Evolutionary conservation across 2,329 filamentous ascomycete genomes (phyloP), one percentile per base, ranked within the genome.

Genomic region (Fusarium mundagurra): DNA sequence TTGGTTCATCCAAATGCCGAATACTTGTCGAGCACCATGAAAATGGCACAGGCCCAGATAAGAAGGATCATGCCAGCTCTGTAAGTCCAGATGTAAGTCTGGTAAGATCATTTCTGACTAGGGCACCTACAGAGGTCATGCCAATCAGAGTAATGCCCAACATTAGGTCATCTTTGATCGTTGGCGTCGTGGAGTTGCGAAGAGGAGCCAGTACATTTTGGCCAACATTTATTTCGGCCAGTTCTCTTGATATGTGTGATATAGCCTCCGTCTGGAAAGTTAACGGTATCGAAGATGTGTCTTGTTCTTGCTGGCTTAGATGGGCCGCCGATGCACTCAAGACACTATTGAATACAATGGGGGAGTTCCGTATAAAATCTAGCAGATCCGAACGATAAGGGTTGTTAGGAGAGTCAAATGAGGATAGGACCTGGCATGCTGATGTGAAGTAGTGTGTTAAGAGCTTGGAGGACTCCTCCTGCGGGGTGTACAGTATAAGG

Each of bases 241-340:
- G 24, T 6, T 64, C 63, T 8, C 24, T 55, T 0, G 68, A 57
- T 6, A 76, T 61, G 5, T 61, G 31, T 0, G 73, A 76, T 9
- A 76, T 74, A 1, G 71, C 71, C 34, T 76, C 62, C 0, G 71
- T 76, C 29, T 72, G 73, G 12, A 76, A 76, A 3, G 17, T 20
- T 3, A 75, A 44, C 0, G 61, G 24, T 17, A 10, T 22, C 10
- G 3, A 63, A 11, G 9, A 63, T 17, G 24, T n/a, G 8, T 10
- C 8, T 13, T 34, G 22, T 2, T 62, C 41, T 8, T 67, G n/a
- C 6, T 72, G 71, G 27, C 66, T 70, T 1, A 74, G 51, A 24
- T 76, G 73, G 3, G 74, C 71, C 0, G 74, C 73, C 2, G 74
- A 76, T 55, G 73, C 73, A 10, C 65, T 74, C 43, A 76, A 20